These are phyloP conservation scores for Hamamelis virginiana DNA, from an alignment of 164 flowering plant species.

Conservation along the genomic window DNA sequence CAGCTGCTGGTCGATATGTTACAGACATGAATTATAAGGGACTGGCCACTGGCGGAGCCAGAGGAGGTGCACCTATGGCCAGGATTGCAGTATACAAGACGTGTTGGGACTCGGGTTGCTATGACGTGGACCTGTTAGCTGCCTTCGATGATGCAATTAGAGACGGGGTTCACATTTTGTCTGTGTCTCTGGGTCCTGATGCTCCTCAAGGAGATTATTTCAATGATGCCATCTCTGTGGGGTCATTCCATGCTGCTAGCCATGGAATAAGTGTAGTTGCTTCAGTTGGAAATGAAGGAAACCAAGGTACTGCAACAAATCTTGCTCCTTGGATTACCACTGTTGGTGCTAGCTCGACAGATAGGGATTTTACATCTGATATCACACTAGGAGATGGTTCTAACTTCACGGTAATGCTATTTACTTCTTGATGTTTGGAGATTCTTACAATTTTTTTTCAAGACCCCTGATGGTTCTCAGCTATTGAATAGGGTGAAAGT, in stretches of 20 bases:
- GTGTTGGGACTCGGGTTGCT: constrained; percentile 84
- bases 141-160: constrained; percentile 85
- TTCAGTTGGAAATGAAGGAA: constrained; percentile 73
- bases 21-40: constrained; percentile 58
- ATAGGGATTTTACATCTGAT: constrained; percentile 69
- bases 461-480: neutral
- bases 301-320: constrained; percentile 63
- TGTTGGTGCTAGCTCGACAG: constrained; percentile 77
- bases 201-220: constrained; percentile 75
- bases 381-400: constrained; percentile 50
- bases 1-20: constrained; percentile 76
- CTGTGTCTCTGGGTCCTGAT: constrained; percentile 72
- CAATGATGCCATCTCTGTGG: constrained; percentile 75
- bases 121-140: constrained; percentile 74
- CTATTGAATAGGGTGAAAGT: constrained; percentile 62
- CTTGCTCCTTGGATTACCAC: constrained; percentile 86
- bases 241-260: constrained; percentile 74
- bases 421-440: neutral
- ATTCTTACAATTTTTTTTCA: neutral
- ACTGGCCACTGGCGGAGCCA: constrained; percentile 70
- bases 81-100: constrained; percentile 80
- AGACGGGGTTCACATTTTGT: constrained; percentile 74
- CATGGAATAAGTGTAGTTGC: constrained; percentile 69
- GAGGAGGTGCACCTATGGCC: constrained; percentile 86
- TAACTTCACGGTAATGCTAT: constrained; percentile 39